Evolutionary conservation across 331 rosid species (phyloP).

Genomic region (Prunus yedoensis): DNA sequence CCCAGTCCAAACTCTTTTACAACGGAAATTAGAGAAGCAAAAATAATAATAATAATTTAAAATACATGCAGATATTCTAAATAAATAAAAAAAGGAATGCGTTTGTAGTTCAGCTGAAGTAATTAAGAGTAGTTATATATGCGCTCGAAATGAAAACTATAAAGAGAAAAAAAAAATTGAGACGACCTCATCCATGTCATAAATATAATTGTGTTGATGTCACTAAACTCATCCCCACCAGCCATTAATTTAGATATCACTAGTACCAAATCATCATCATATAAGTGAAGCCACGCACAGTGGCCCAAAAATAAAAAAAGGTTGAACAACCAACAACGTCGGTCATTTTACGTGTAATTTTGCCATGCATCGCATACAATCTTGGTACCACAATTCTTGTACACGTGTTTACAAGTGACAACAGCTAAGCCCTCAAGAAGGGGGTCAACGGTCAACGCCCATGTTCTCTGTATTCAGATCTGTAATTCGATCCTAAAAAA

Average conservation of each 20-base stretch:
- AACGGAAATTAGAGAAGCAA: too few species aligned
- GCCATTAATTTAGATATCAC: not conserved
- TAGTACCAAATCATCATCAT: not conserved
- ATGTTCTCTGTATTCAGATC: not conserved
- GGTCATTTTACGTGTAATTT: constrained; percentile 20
- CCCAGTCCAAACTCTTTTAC: not conserved
- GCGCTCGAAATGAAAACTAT: too few species aligned
- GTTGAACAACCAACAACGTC: constrained; percentile 11
- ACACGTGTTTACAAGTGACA: constrained; percentile 22
- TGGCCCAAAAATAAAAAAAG: not conserved
- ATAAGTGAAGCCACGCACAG: not conserved
- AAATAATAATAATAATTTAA: too few species aligned
- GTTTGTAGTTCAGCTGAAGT: rapidly evolving
- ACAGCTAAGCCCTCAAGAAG: not conserved
- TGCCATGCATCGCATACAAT: constrained; percentile 9
- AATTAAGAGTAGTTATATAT: too few species aligned
- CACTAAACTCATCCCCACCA: not conserved
- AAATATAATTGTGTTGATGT: not conserved
- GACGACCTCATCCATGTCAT: not conserved
- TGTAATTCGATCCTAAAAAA: not conserved
- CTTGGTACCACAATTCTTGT: constrained; percentile 7
- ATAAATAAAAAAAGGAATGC: too few species aligned
- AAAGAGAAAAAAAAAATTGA: too few species aligned
- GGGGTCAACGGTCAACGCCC: not conserved
- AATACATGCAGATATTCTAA: too few species aligned